A percentile compares a stretch with the other conserved stretches of the same genome.
Evolutionary conservation across 257 asterid species (phyloP).

Genomic region (Plantago elongata): DNA sequence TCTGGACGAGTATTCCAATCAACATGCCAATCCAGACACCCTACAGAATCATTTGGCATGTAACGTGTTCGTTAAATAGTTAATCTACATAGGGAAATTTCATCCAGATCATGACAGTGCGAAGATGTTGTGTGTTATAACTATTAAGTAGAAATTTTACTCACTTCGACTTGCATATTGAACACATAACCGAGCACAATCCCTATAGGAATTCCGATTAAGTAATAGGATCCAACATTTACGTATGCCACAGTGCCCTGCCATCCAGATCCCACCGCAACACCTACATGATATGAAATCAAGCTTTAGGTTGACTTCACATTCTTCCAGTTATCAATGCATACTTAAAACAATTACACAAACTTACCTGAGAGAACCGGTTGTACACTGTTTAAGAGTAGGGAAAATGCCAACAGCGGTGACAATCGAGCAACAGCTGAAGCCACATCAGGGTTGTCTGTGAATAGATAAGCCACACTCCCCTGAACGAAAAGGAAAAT

Average conservation of each 20-base stretch:
- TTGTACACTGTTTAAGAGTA: conserved; percentile 44
- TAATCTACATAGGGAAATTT: neutral
- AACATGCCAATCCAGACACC: conserved; percentile 52
- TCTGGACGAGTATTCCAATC: conserved; percentile 36
- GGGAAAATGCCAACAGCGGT: conserved; percentile 36
- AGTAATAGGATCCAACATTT: conserved; percentile 38
- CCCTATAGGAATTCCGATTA: conserved; percentile 43
- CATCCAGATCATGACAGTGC: neutral
- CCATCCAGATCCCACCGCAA: conserved; percentile 52
- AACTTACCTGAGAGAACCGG: conserved; percentile 48
- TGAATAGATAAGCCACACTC: conserved; percentile 33
- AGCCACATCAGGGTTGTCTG: conserved; percentile 28
- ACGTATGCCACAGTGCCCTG: conserved; percentile 41
- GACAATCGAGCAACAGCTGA: conserved; percentile 28
- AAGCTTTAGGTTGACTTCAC: neutral
- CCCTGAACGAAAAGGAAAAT: conserved; percentile 30
- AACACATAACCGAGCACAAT: conserved; percentile 29
- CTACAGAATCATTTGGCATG: conserved; percentile 15
- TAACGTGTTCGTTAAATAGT: neutral
- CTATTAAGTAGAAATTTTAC: neutral
- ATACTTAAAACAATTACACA: neutral
- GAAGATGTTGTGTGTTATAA: no score
- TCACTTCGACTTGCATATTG: conserved; percentile 33
- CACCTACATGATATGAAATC: conserved; percentile 14
- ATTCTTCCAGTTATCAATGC: no score